A percentile compares a stretch with the other conserved stretches of the same genome.
Conservation (phyloP, 2,329 filamentous ascomycete species). For the Trichoderma sp. region DNA sequence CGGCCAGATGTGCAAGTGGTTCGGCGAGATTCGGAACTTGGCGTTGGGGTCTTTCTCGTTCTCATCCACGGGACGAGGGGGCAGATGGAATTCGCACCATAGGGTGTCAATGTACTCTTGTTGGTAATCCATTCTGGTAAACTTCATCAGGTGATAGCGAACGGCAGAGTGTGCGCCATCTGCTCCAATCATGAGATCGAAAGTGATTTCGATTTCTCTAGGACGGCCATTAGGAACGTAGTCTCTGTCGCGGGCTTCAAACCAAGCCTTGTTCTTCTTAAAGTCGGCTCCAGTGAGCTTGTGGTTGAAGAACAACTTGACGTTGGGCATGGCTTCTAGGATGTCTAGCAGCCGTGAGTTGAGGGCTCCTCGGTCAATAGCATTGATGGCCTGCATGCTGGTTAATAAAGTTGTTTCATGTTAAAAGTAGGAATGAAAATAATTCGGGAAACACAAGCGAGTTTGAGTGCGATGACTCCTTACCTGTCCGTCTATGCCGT, state of each 20-base stretch:
- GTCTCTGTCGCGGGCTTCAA: constrained; percentile 57
- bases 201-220: constrained; percentile 76
- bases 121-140: constrained; percentile 80
- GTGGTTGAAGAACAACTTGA: constrained; percentile 88
- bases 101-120: constrained; percentile 95
- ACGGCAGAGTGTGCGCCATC: constrained; percentile 93
- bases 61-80: constrained; percentile 42
- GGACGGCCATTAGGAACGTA: constrained; percentile 44
- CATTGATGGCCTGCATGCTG: constrained; percentile 66
- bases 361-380: constrained; percentile 78
- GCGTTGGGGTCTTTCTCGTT: constrained; percentile 34
- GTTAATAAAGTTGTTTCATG: constrained; percentile 13
- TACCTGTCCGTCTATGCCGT: constrained; percentile 86
- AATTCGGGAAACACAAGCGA: too few relatives aligned
- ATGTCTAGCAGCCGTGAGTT: constrained; percentile 83
- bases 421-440: too few relatives aligned
- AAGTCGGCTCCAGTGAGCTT: constrained; percentile 92
- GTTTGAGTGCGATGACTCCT: constrained; percentile 26
- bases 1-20: constrained; percentile 97
- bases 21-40: constrained; percentile 77
- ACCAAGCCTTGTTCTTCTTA: constrained; percentile 75
- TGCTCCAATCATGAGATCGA: constrained; percentile 90
- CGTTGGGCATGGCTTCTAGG: constrained; percentile 80
- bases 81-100: constrained; percentile 94
- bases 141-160: constrained; percentile 96